These are phyloP conservation scores for Ophiostoma sp. DNA, from an alignment of 2,329 filamentous ascomycete genomes.

Conservation along the genomic window DNA sequence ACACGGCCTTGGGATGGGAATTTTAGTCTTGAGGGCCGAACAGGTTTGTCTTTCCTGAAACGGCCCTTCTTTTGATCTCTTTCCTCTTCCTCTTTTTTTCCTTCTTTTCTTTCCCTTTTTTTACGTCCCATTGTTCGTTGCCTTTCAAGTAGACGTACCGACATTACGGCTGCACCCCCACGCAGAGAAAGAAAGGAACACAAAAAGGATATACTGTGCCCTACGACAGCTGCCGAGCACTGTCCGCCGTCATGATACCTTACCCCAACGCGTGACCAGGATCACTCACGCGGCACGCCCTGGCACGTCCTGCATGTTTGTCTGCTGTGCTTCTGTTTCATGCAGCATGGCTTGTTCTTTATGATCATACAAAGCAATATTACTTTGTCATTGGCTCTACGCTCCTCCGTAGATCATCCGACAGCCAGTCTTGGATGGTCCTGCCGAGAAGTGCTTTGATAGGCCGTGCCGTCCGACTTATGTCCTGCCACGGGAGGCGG, in stretches of 20 bases:
- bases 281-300: neutral
- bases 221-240: neutral
- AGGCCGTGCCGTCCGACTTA: slow-evolving; percentile 15
- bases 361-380: neutral
- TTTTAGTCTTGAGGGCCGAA: neutral
- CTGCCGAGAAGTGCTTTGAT: neutral
- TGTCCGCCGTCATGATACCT: neutral
- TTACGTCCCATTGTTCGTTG: neutral
- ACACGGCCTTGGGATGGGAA: neutral
- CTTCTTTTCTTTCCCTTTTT: neutral
- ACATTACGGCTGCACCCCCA: neutral
- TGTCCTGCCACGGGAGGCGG: slow-evolving; percentile 15
- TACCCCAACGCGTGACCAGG: neutral
- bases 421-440: neutral
- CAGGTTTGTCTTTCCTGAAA: slow-evolving; percentile 4
- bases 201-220: neutral
- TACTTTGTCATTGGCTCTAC: neutral
- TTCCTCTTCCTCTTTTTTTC: neutral
- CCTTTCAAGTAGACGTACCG: neutral
- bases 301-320: neutral
- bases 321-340: neutral
- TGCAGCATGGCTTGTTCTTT: neutral
- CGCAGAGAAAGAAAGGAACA: neutral
- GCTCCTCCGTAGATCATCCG: neutral
- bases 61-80: slow-evolving; percentile 5